These are phyloP conservation scores for Wilcoxina mikolae DNA, from an alignment of 495 filamentous ascomycete genomes.

Conservation along the genomic window DNA sequence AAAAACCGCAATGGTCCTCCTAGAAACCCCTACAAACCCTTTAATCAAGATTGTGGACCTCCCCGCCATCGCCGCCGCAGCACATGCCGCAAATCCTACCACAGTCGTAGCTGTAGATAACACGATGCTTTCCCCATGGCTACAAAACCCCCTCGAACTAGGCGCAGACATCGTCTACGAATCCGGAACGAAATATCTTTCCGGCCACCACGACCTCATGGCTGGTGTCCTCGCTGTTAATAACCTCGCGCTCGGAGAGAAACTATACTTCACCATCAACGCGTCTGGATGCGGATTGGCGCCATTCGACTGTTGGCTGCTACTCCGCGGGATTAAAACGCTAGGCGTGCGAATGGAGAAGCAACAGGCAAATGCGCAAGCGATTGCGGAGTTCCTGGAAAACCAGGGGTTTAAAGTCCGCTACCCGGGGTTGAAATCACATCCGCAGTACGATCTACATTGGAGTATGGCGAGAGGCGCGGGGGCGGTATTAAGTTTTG, in stretches of 20 bases:
- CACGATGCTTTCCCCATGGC: slow-evolving; percentile 92
- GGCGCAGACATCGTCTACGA: slow-evolving; percentile 96
- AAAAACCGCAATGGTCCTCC: slow-evolving; percentile 88
- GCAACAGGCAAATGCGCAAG: slow-evolving; percentile 82
- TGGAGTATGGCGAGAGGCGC: slow-evolving; percentile 87
- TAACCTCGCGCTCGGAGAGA: slow-evolving; percentile 62
- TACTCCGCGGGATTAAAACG: slow-evolving; percentile 89
- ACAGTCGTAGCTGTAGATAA: slow-evolving; percentile 90
- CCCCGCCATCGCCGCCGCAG: slow-evolving; percentile 51
- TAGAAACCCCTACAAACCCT: slow-evolving; percentile 94
- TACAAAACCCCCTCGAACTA: slow-evolving; percentile 80
- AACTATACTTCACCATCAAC: slow-evolving; percentile 93
- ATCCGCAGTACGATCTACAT: slow-evolving; percentile 92
- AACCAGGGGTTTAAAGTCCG: slow-evolving; percentile 82
- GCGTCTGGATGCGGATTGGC: slow-evolving; percentile 82
- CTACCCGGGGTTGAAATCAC: slow-evolving; percentile 82
- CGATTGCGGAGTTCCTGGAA: slow-evolving; percentile 85
- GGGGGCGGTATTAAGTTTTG: slow-evolving; percentile 86
- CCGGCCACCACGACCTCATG: slow-evolving; percentile 97
- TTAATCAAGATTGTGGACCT: slow-evolving; percentile 97
- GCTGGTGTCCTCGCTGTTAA: slow-evolving; percentile 89
- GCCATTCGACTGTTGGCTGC: slow-evolving; percentile 88
- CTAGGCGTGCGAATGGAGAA: slow-evolving; percentile 96
- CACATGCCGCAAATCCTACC: slow-evolving; percentile 64
- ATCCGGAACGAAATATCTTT: slow-evolving; percentile 93